Evolutionary conservation across 768 basidiomycete species (phyloP), one percentile per base, ranked within the genome.

Genomic region (Boletus vermiculosoides): DNA sequence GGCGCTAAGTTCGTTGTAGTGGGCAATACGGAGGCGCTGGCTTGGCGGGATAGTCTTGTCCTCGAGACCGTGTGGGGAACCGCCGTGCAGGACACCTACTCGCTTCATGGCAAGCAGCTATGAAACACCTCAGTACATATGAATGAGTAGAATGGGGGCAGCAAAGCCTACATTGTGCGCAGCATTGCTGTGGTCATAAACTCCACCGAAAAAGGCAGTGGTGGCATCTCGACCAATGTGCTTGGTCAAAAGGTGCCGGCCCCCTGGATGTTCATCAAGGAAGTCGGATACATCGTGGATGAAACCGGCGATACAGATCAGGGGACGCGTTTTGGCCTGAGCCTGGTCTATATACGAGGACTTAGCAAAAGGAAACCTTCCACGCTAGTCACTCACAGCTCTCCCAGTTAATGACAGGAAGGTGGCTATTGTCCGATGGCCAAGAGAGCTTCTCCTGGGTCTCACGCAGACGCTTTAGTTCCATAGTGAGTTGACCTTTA

Each of bases 401-500:
- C 41, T 94, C 91, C 92, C 93, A 96, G 53, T 78, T 83, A 64
- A 95, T 83, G 52, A 97, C 80, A 4, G 90, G 90, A 25, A 98
- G 76, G 56, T 93, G 83, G 51, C 82, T 83, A 56, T 76, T 83
- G 52, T 90, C 85, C 16, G 79, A 82, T 3, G 94, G 94, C 94
- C 94, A 97, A 23, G 73, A 70, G 37, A 98, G 78, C 18, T 71
- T 76, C 34, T 94, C 91, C 66, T 92, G 88, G 13, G 86, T 85
- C 68, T 82, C 82, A 52, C 88, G 83, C 36, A 97, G 80, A 63
- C 87, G 87, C 78, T 95, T 95, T 52, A 98, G 80, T 69, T 95
- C 81, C 93, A 98, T 95, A 31, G 94, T 95, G 45, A 95, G 82
- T 69, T 94, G 87, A 34, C 94, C 94, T 76, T 97, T 98, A 59